Base-by-base conservation (phyloP, 1,139 yeast species). In the Hansenula anomala region DNA sequence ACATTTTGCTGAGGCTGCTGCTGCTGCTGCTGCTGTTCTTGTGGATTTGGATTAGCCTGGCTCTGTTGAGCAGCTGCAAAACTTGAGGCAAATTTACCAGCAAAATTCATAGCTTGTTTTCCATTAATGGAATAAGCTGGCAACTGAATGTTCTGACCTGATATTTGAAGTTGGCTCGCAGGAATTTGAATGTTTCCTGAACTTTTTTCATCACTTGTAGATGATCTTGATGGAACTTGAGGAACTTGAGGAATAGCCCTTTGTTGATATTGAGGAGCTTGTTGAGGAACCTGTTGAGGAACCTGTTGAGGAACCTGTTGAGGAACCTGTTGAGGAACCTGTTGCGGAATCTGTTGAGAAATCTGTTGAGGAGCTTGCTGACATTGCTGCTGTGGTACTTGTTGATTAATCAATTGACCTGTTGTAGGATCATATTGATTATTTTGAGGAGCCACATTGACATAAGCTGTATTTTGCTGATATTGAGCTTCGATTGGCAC, bases 401-500 rank as follows among this genome's bases (percentile, higher is more conserved):
- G 23, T 20, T 20, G 23, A 6, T 16, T n/a, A n/a, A n/a, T n/a
- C n/a, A n/a, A n/a, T n/a, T n/a, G n/a, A n/a, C n/a, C n/a, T n/a
- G n/a, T n/a, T n/a, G n/a, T n/a, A n/a, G n/a, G n/a, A n/a, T n/a
- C n/a, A n/a, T n/a, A n/a, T n/a, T n/a, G n/a, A n/a, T n/a, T n/a
- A n/a, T n/a, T n/a, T n/a, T n/a, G n/a, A n/a, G n/a, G n/a, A n/a
- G n/a, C n/a, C 36, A 24, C 20, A 38, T 23, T 30, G 44, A 15
- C 22, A 32, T 18, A 22, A n/a, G 28, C 40, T 43, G 25, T 23
- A 23, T 8, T 23, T 23, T 23, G 25, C 13, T 23, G 25, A 23
- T 8, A 45, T 4, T 36, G 31, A 30, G 33, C 27, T 13, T 8
- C 27, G 6, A 6, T 8, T 25, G 45, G 50, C 28, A 43, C 52